These are phyloP conservation scores for Streptanthus diversifolius DNA, from an alignment of 345 rosid species.

Conservation along the genomic window DNA sequence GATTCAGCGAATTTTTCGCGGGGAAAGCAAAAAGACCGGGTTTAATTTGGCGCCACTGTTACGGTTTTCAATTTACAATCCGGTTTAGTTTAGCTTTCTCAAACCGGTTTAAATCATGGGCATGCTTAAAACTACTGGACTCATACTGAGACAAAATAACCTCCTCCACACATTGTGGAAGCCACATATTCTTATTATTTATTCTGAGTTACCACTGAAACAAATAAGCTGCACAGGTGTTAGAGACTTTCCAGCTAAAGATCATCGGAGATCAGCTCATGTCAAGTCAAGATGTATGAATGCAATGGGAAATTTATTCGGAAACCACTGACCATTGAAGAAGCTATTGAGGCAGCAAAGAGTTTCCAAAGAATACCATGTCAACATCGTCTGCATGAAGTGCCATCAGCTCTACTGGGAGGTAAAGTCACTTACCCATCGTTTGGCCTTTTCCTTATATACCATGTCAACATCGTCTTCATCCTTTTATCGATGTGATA, in stretches of 20 bases:
- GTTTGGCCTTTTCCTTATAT: neutral
- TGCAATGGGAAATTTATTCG: conserved; percentile 93
- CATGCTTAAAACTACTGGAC: no score
- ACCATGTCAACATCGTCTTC: neutral
- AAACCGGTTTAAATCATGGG: neutral
- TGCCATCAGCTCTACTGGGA: conserved; percentile 97
- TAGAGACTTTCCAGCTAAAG: conserved; percentile 61
- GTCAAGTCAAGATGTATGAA: conserved; percentile 93
- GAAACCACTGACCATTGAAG: conserved; percentile 71
- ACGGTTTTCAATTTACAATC: neutral
- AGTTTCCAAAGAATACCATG: conserved; percentile 96
- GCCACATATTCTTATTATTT: no score
- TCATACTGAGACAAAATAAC: no score
- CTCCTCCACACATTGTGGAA: no score
- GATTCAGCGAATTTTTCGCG: conserved; percentile 18
- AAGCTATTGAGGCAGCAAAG: conserved; percentile 90
- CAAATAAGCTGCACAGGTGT: conserved; percentile 48
- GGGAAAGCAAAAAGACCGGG: neutral
- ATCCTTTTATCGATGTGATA: neutral
- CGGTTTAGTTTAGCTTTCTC: conserved; percentile 9
- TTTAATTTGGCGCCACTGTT: conserved; percentile 27
- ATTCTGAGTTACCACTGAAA: conserved; percentile 4
- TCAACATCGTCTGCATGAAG: no score
- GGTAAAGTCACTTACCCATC: conserved; percentile 40
- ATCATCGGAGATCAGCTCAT: conserved; percentile 72